Evolutionary conservation across 2,329 filamentous ascomycete species (phyloP).

Genomic region (Elsinoe ampelina): DNA sequence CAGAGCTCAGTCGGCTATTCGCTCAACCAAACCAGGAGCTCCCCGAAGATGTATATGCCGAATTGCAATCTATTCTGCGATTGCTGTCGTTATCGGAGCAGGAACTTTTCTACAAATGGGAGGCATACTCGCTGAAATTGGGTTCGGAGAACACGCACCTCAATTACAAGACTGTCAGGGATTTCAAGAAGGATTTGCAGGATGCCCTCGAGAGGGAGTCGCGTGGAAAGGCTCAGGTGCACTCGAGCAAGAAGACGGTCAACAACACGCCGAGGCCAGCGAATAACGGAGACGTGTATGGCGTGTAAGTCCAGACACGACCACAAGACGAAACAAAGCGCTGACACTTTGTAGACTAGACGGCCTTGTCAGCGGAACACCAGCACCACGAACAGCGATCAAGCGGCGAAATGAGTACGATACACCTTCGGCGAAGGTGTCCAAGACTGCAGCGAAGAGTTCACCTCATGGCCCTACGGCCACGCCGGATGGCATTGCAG

Average conservation of each 20-base stretch:
- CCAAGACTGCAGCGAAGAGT: slow-evolving; percentile 37
- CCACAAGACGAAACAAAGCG: no score
- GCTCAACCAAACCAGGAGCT: slow-evolving; percentile 44
- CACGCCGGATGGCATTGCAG: slow-evolving; percentile 22
- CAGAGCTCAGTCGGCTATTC: slow-evolving; percentile 53
- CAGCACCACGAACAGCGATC: slow-evolving; percentile 35
- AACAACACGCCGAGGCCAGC: slow-evolving; percentile 47
- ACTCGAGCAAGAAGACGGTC: slow-evolving; percentile 47
- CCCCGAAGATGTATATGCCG: slow-evolving; percentile 65
- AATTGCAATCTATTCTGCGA: slow-evolving; percentile 77
- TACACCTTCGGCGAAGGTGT: slow-evolving; percentile 40
- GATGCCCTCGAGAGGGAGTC: slow-evolving; percentile 72
- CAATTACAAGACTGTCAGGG: slow-evolving; percentile 60
- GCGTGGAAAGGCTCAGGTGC: slow-evolving; percentile 51
- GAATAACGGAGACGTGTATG: slow-evolving; percentile 59
- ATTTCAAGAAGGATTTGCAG: slow-evolving; percentile 79
- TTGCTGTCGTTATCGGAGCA: slow-evolving; percentile 72
- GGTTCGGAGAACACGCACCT: slow-evolving; percentile 66
- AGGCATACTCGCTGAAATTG: slow-evolving; percentile 94
- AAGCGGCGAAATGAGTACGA: slow-evolving; percentile 47
- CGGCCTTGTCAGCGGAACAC: slow-evolving; percentile 37
- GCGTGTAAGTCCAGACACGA: slow-evolving; percentile 50
- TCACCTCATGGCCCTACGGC: slow-evolving; percentile 39
- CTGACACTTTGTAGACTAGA: slow-evolving; percentile 32
- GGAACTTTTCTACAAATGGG: slow-evolving; percentile 97